Conservation (phyloP, 768 basidiomycete genomes). For the Vishniacozyma victoriae region DNA sequence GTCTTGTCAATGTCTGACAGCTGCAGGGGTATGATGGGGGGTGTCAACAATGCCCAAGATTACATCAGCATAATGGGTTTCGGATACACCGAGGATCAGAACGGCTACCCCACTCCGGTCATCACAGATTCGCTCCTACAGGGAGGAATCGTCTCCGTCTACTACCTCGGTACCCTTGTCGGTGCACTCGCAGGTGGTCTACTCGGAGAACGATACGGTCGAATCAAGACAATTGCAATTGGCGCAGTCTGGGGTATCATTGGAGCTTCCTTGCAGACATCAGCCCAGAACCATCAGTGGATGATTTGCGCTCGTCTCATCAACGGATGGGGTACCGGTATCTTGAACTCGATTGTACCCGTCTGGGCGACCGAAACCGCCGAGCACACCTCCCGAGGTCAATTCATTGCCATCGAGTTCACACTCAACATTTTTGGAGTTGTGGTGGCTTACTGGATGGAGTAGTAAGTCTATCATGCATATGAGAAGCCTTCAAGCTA, state of each 20-base stretch:
- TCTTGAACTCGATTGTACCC: slow-evolving; percentile 36
- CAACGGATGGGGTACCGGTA: slow-evolving; percentile 22
- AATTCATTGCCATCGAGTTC: slow-evolving; percentile 28
- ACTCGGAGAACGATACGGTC: slow-evolving; percentile 25
- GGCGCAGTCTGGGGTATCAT: slow-evolving; percentile 22
- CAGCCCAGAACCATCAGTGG: slow-evolving; percentile 20
- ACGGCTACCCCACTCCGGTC: slow-evolving; percentile 5
- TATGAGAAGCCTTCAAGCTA: not conserved
- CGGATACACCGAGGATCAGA: slow-evolving; percentile 4
- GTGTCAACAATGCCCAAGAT: slow-evolving; percentile 17
- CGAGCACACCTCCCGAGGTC: slow-evolving; percentile 24
- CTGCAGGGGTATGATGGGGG: slow-evolving; percentile 18
- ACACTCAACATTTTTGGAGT: slow-evolving; percentile 18
- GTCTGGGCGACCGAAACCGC: slow-evolving; percentile 31
- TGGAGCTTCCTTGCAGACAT: slow-evolving; percentile 28
- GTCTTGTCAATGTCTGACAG: too few relatives aligned
- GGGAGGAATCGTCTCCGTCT: slow-evolving; percentile 33
- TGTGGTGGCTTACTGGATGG: slow-evolving; percentile 29
- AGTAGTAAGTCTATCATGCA: not conserved
- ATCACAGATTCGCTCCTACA: slow-evolving; percentile 16
- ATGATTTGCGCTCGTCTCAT: slow-evolving; percentile 29
- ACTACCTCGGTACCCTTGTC: slow-evolving; percentile 29
- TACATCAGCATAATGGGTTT: slow-evolving; percentile 25
- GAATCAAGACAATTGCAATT: slow-evolving; percentile 23
- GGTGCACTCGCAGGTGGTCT: slow-evolving; percentile 25